phyloP scores from a whole-genome alignment of 768 basidiomycete genomes.

The Tephrocybe sp. region DNA sequence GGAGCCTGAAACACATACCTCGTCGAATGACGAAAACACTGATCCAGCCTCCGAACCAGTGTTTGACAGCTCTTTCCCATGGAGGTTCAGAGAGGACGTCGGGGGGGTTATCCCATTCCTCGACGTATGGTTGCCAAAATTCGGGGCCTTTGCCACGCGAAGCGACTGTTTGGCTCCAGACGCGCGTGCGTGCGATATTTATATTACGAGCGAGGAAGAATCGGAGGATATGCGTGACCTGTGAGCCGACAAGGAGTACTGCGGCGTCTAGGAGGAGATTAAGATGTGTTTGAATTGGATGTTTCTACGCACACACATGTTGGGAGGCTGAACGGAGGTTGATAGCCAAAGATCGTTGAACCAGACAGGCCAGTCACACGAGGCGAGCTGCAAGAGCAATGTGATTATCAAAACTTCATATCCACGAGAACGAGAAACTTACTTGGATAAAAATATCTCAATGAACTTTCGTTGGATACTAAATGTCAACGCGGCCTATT shows the following conservation, averaged over 20 bases:
- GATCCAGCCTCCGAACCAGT: slow-evolving; percentile 36
- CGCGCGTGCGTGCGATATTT: slow-evolving; percentile 72
- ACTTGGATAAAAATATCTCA: slow-evolving; percentile 64
- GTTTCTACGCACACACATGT: slow-evolving; percentile 73
- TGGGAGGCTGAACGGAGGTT: slow-evolving; percentile 64
- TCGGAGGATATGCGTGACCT: slow-evolving; percentile 71
- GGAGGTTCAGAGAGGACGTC: slow-evolving; percentile 29
- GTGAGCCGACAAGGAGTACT: slow-evolving; percentile 68
- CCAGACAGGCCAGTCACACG: slow-evolving; percentile 61
- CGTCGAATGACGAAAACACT: slow-evolving; percentile 45
- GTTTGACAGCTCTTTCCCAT: slow-evolving; percentile 28
- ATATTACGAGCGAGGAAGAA: slow-evolving; percentile 89
- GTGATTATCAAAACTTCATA: neutral
- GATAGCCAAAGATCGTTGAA: slow-evolving; percentile 65
- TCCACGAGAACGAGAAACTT: slow-evolving; percentile 16
- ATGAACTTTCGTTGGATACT: slow-evolving; percentile 71
- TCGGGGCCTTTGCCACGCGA: slow-evolving; percentile 81
- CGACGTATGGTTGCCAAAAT: slow-evolving; percentile 84
- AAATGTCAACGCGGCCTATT: slow-evolving; percentile 67
- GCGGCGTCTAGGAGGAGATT: slow-evolving; percentile 58
- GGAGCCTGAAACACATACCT: slow-evolving; percentile 37
- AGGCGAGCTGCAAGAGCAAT: slow-evolving; percentile 48
- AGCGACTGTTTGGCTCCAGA: slow-evolving; percentile 78
- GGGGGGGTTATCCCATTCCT: slow-evolving; percentile 76
- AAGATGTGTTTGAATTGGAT: neutral